phyloP scores from a whole-genome alignment of 495 filamentous ascomycete genomes.

The Talaromyces thailandensis region DNA sequence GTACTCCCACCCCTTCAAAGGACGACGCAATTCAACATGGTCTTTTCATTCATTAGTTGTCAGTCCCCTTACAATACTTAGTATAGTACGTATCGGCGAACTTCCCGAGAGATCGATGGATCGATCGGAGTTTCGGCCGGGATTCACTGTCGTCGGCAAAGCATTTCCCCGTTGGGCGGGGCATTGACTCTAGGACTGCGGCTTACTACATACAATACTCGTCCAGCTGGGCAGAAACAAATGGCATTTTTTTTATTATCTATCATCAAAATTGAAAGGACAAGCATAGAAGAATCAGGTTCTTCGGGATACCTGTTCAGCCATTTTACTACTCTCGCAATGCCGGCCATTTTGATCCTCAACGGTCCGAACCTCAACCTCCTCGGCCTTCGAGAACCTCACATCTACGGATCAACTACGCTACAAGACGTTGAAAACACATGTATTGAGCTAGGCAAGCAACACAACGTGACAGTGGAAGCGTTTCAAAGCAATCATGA shows the following conservation, averaged over 20 bases:
- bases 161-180: not conserved
- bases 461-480: conserved; percentile 21
- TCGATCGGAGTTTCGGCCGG: conserved; percentile 13
- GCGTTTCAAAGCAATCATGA: conserved; percentile 51
- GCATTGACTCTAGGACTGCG: no score
- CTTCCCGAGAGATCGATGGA: conserved; percentile 46
- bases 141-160: not conserved
- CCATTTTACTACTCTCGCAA: not conserved
- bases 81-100: conserved; percentile 39
- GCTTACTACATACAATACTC: not conserved
- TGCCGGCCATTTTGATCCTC: conserved; percentile 47
- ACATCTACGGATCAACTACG: conserved; percentile 49
- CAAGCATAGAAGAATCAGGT: not conserved
- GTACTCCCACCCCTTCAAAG: not conserved
- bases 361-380: conserved; percentile 65
- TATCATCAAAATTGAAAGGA: not conserved
- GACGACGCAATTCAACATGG: not conserved
- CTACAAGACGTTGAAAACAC: conserved; percentile 39
- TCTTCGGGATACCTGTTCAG: not conserved
- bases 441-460: conserved; percentile 23
- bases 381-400: conserved; percentile 52
- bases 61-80: conserved; percentile 12
- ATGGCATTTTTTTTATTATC: not conserved
- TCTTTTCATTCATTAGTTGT: not conserved
- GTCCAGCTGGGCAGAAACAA: not conserved